Evolutionary conservation across 2,329 filamentous ascomycete species (phyloP), one percentile per base, ranked within the genome.

Genomic region (Scorias spongiosa): DNA sequence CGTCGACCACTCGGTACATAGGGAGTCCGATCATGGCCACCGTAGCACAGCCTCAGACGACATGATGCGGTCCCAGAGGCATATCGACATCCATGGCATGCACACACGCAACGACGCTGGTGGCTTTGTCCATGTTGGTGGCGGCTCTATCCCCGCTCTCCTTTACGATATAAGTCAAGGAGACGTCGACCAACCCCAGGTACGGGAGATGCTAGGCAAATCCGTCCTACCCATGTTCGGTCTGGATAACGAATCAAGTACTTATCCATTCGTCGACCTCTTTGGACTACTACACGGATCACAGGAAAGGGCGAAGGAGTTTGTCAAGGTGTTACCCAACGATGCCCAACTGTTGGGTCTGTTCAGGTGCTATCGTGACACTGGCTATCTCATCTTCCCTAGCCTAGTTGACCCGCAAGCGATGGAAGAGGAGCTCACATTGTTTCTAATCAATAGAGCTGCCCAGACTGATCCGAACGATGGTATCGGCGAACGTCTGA

Each of bases 191-290:
- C 63, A 72, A 50, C 69, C 71, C 18, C 69, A 73, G 30, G 66
- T 75, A 10, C 70, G 75, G 49, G 71, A 76, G 41, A 59, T 78
- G 10, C 59, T 78, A 39, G 74, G 76, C 50, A 75, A 75, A 50
- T 75, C 72, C 40, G 75, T 80, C 49, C 59, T 80, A 17, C 75
- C 76, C 0, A 72, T 79, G 44, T 68, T 80, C 45, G 76, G 76
- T 2, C 64, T 80, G 29, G 76, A 79, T 53, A 79, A 80, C 50
- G 75, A 79, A 52, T 75, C 71, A 32, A 74, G 74, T 3, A 79
- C 75, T 8, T 80, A 80, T 53, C 76, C 76, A 6, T 80, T 80
- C 51, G 74, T 80, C 26, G 76, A 79, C 53, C 60, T 80, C 2
- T 80, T 75, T 75, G 76, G 68, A 1, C 49, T 76, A 5, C 74